Evolutionary conservation across 129 eudicot species (phyloP), one percentile per base, ranked within the genome.

Genomic region (Arctium minus): DNA sequence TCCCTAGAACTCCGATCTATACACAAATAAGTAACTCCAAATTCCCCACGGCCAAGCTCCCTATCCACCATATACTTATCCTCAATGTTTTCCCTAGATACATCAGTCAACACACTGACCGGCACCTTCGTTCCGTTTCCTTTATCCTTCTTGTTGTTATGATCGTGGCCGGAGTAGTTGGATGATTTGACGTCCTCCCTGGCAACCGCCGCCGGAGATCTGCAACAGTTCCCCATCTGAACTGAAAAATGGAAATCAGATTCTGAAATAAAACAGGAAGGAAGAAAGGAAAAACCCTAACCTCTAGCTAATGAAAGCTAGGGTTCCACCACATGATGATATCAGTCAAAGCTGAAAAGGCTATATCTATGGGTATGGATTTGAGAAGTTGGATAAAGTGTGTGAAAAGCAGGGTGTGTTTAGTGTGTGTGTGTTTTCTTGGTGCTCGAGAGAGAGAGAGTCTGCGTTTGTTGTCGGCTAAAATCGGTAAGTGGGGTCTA

Each of bases 141-240:
- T 82, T 87, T 62, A 33, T 33, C 36, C 36, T 33, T 33, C 36
- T 33, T 33, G 36, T 33, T 33, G 36, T 33, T 33, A 33, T 33
- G 36, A 33, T 33, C 36, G 36, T 33, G 36, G 36, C 36, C 36
- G 36, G 36, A 33, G 36, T 33, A 87, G 70, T 90, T 92, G 3
- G 90, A 80, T 1, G 98, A 89, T 82, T 92, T 92, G 2, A 94
- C 97, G 46, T 92, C 98, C 74, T 94, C 98, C 50, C 98, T 83
- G 29, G 98, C 98, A 0, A 94, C 97, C 2, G 98, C 88, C 10
- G 98, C 98, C 69, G 97, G 98, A 94, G 98, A 94, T 94, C 97
- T 94, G 89, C 96, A 94, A 81, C 98, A 94, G 86, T 94, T 94
- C 12, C 98, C 98, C 98, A 94, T 94, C 27, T 70, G 77, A 83